Conservation (phyloP, 805 yeast species). For the Yamadazyma phyllophila region DNA sequence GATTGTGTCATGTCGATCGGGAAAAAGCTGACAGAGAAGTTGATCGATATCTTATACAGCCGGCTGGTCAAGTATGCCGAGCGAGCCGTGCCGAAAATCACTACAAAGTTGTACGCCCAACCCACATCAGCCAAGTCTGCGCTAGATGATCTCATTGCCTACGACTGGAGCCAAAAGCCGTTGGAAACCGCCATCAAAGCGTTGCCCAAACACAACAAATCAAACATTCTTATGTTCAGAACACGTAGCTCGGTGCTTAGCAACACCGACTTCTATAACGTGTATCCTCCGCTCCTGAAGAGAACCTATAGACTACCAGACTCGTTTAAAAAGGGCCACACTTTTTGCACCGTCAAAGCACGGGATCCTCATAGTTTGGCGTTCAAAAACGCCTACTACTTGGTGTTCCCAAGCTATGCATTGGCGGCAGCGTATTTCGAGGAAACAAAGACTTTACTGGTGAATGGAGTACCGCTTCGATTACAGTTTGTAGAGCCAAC, state of each 20-base stretch:
- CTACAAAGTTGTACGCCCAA: background rate
- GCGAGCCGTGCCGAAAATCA: background rate
- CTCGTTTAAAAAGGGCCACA: slow-evolving; percentile 20
- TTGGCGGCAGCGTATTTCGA: slow-evolving; percentile 52
- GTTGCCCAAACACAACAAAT: slow-evolving; percentile 13
- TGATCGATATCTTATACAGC: background rate
- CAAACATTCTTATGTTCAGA: slow-evolving; percentile 37
- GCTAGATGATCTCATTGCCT: background rate
- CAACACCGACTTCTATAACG: slow-evolving; percentile 37
- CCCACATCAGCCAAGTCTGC: background rate
- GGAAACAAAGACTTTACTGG: slow-evolving; percentile 47
- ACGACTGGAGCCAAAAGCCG: slow-evolving; percentile 15
- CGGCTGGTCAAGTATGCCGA: background rate
- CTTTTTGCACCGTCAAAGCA: slow-evolving; percentile 46
- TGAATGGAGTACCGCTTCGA: slow-evolving; percentile 50
- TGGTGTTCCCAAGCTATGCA: slow-evolving; percentile 46
- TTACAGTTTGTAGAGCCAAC: slow-evolving; percentile 40
- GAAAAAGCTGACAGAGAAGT: background rate
- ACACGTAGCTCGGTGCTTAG: slow-evolving; percentile 38
- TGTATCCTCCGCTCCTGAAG: slow-evolving; percentile 36
- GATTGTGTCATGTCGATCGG: background rate
- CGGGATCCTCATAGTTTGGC: slow-evolving; percentile 46
- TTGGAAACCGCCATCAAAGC: slow-evolving; percentile 23
- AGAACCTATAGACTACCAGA: slow-evolving; percentile 25
- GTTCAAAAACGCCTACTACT: slow-evolving; percentile 50